A percentile compares a stretch with the other conserved stretches of the same genome.
Evolutionary conservation across 2,329 filamentous ascomycete species (phyloP).

Genomic region (Lecanoromycetidae sp.): DNA sequence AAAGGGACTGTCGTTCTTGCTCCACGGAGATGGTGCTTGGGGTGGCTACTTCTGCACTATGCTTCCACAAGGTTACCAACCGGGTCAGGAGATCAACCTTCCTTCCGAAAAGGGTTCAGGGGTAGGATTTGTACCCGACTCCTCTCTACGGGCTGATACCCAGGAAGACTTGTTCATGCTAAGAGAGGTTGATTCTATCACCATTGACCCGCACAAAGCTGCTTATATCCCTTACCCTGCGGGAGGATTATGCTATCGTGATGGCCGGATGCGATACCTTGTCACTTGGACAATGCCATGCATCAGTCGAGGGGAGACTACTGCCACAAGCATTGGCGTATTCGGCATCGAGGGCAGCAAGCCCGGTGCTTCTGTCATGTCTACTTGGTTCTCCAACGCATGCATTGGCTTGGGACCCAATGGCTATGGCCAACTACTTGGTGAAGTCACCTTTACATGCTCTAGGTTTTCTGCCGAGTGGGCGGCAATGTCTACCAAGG

Average conservation of each 20-base stretch:
- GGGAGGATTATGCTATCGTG: slow-evolving; percentile 34
- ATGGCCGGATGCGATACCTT: slow-evolving; percentile 33
- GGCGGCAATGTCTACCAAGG: slow-evolving; percentile 29
- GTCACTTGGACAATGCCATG: slow-evolving; percentile 36
- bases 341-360: slow-evolving; percentile 39
- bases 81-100: slow-evolving; percentile 22
- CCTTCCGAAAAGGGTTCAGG: slow-evolving; percentile 22
- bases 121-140: slow-evolving; percentile 28
- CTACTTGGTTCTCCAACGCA: slow-evolving; percentile 35
- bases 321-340: slow-evolving; percentile 31
- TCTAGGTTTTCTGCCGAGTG: slow-evolving; percentile 32
- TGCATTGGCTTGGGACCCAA: slow-evolving; percentile 31
- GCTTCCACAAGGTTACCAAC: slow-evolving; percentile 27
- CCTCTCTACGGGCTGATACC: slow-evolving; percentile 27
- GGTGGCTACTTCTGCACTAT: slow-evolving; percentile 39
- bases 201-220: slow-evolving; percentile 38
- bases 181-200: slow-evolving; percentile 34
- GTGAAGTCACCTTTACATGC: slow-evolving; percentile 35
- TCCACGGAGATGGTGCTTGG: slow-evolving; percentile 40
- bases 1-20: slow-evolving; percentile 34
- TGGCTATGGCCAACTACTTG: slow-evolving; percentile 34
- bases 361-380: slow-evolving; percentile 35
- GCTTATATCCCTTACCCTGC: slow-evolving; percentile 39
- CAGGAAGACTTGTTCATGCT: slow-evolving; percentile 32
- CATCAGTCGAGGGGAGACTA: slow-evolving; percentile 27